Conservation (phyloP, 1,139 yeast genomes). For the Starmera stellimalicola region DNA sequence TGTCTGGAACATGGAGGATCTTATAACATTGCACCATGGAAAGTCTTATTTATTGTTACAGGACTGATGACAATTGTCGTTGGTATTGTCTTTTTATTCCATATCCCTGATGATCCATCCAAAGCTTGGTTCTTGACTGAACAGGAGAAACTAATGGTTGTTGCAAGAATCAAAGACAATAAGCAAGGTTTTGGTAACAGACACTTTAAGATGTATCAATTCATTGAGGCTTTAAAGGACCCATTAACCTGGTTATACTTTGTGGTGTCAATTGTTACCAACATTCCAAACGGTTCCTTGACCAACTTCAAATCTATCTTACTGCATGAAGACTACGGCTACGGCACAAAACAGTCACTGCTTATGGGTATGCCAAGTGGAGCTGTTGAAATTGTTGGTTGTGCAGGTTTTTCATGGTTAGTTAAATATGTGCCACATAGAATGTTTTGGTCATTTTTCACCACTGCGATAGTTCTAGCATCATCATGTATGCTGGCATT, state of each 20-base stretch:
- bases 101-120: slow-evolving; percentile 40
- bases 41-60: slow-evolving; percentile 33
- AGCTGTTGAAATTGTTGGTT: slow-evolving; percentile 33
- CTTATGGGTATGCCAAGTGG: slow-evolving; percentile 9
- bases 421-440: slow-evolving; percentile 7
- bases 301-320: slow-evolving; percentile 23
- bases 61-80: slow-evolving; percentile 36
- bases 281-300: slow-evolving; percentile 30
- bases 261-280: slow-evolving; percentile 26
- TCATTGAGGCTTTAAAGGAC: slow-evolving; percentile 32
- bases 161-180: slow-evolving; percentile 37
- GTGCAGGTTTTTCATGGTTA: slow-evolving; percentile 26
- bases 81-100: slow-evolving; percentile 32
- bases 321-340: not conserved
- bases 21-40: slow-evolving; percentile 36
- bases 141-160: slow-evolving; percentile 38
- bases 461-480: not conserved
- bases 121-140: slow-evolving; percentile 39
- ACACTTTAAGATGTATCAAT: slow-evolving; percentile 42
- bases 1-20: slow-evolving; percentile 22
- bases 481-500: slow-evolving; percentile 1
- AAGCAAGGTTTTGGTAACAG: slow-evolving; percentile 46
- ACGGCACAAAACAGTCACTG: not conserved
- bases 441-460: not conserved
- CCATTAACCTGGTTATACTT: slow-evolving; percentile 39